Base-by-base conservation (phyloP, 1,284 basidiomycete genomes). In the Pseudozyma hubeiensis region DNA sequence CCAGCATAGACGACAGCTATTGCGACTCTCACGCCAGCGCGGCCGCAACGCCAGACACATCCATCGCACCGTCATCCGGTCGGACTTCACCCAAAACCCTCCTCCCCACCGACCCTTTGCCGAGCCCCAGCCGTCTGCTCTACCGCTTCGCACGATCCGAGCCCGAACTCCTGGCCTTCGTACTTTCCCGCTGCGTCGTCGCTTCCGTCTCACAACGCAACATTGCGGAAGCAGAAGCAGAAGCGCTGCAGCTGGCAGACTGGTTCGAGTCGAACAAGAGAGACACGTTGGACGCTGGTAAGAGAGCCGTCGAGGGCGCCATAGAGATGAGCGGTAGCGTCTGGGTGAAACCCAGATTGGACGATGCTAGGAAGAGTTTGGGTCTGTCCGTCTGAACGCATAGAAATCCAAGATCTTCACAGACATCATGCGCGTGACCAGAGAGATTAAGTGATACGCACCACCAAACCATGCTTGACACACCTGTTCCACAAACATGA, bases 291-390 rank as follows among this genome's bases (percentile, higher is more conserved):
- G 40, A 56, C 3, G 19, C n/a, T 29, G 77, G 72, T 4, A 45
- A 50, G 24, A 53, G 31, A 1, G 79, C 81, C 1, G 70, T 81
- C 1, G 58, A 59, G n/a, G 55, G 55, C 2, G 80, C 81, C 9
- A 82, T 83, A 37, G 73, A 78, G 35, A 52, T 81, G 55, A 72
- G 66, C 33, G 81, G 81, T 2, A 74, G 67, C 44, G 66, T 77
- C 3, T 83, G 81, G 81, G 81, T 83, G 4, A 50, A 75, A 7
- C 81, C 81, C 1, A 69, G 81, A 24, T 49, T 83, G 10, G 77
- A 83, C 44, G 81, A 82, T 24, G 81, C 81, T 2, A 53, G 70
- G 41, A 68, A 51, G 54, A 73, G 70, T 47, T 34, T 73, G 24
- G 65, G 70, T 0, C 11, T 73, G 10, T 58, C 68, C 2, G 9